Conservation (phyloP, 2,329 filamentous ascomycete species). For the Bimuria novae-zelandiae region DNA sequence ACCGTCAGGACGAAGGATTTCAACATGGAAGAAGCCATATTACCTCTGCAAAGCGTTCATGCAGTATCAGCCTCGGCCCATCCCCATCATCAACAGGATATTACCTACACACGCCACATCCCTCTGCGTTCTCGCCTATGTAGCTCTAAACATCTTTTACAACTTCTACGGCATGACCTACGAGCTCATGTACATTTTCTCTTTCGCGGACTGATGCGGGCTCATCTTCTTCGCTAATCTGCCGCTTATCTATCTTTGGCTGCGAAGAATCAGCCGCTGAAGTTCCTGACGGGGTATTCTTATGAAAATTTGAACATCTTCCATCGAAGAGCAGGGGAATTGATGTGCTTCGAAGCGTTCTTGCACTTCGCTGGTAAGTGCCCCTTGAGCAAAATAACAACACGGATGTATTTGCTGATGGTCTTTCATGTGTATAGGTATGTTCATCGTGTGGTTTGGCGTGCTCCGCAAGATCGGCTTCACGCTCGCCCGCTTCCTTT, state of each 20-base stretch:
- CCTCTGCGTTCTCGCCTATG: slow-evolving; percentile 56
- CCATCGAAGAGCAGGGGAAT: slow-evolving; percentile 66
- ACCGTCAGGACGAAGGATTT: slow-evolving; percentile 3
- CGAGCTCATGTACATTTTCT: slow-evolving; percentile 56
- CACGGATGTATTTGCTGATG: neutral
- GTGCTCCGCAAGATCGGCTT: slow-evolving; percentile 57
- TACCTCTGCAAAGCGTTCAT: slow-evolving; percentile 42
- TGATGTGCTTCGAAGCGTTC: slow-evolving; percentile 63
- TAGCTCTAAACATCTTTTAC: slow-evolving; percentile 63
- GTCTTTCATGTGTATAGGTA: slow-evolving; percentile 42
- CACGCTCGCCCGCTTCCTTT: slow-evolving; percentile 56
- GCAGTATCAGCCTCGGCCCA: slow-evolving; percentile 61
- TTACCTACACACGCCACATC: slow-evolving; percentile 63
- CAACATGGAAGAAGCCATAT: slow-evolving; percentile 23
- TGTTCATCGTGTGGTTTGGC: slow-evolving; percentile 61
- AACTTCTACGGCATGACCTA: slow-evolving; percentile 59
- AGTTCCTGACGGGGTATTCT: slow-evolving; percentile 64
- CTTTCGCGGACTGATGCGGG: slow-evolving; percentile 63
- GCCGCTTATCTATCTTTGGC: slow-evolving; percentile 65
- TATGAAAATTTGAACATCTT: slow-evolving; percentile 70
- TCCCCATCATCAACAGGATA: slow-evolving; percentile 61
- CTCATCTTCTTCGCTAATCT: slow-evolving; percentile 58
- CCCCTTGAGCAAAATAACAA: too few species aligned
- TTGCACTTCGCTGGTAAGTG: slow-evolving; percentile 52
- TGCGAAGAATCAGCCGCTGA: slow-evolving; percentile 69